Evolutionary conservation across 768 basidiomycete genomes (phyloP).

Genomic region (Mycena amicta): DNA sequence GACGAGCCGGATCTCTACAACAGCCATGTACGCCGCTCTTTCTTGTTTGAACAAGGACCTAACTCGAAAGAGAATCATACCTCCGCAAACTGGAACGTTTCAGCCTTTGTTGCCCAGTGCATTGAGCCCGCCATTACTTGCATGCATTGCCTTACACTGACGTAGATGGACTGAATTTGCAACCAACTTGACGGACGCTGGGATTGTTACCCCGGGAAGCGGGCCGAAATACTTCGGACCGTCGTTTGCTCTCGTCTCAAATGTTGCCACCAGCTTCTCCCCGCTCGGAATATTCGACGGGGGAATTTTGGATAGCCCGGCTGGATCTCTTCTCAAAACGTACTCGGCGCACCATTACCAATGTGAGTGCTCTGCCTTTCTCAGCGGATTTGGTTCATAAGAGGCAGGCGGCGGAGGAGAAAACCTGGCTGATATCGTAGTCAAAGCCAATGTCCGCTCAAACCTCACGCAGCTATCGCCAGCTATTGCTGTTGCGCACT

Average conservation of each 20-base stretch:
- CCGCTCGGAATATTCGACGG: conserved; percentile 40
- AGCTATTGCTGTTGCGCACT: conserved; percentile 38
- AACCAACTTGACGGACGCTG: conserved; percentile 27
- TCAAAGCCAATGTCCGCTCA: conserved; percentile 35
- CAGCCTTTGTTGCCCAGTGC: conserved; percentile 30
- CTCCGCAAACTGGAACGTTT: conserved; percentile 30
- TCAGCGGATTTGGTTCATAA: not conserved
- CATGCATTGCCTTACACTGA: no score
- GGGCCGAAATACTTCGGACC: conserved; percentile 24
- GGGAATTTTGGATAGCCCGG: conserved; percentile 42
- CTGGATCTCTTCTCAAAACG: conserved; percentile 42
- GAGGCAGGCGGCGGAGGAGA: conserved; percentile 40
- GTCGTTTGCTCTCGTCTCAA: conserved; percentile 35
- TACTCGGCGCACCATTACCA: conserved; percentile 52
- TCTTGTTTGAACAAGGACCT: no score
- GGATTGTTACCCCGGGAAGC: conserved; percentile 3
- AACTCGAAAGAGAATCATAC: no score
- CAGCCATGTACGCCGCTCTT: no score
- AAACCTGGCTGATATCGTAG: conserved; percentile 44
- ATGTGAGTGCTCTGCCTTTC: conserved; percentile 29
- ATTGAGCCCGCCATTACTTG: no score
- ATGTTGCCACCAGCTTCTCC: conserved; percentile 36
- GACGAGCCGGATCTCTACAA: no score
- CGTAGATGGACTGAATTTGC: conserved; percentile 41
- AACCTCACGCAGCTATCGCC: conserved; percentile 39